These are phyloP conservation scores for Gilbertella persicaria DNA, from an alignment of 371 early-diverging fungal genomes.

Conservation along the genomic window DNA sequence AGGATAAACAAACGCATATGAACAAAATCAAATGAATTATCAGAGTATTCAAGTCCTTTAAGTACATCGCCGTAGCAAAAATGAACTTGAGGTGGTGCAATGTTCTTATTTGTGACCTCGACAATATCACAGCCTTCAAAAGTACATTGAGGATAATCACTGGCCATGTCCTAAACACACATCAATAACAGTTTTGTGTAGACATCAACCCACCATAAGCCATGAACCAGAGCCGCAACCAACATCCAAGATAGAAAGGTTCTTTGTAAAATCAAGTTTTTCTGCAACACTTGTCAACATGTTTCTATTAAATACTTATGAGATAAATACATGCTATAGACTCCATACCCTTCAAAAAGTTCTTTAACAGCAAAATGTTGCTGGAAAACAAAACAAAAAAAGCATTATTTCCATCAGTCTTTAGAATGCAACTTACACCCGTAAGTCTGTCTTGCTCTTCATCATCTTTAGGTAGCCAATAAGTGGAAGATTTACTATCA, in stretches of 20 bases:
- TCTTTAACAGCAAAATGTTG: constrained; percentile 25
- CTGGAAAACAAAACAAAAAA: constrained; percentile 3
- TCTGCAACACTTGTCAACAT: constrained; percentile 1
- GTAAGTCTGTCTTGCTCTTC: constrained; percentile 17
- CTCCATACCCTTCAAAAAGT: constrained; percentile 14
- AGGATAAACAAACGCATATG: constrained; percentile 17
- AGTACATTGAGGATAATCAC: constrained; percentile 13
- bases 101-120: constrained; percentile 6
- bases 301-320: constrained; percentile 1
- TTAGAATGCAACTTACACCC: constrained; percentile 2
- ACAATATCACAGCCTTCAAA: constrained; percentile 22
- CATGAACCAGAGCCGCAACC: constrained; percentile 25
- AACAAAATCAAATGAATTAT: constrained; percentile 26
- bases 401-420: constrained; percentile 25
- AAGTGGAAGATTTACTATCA: constrained; percentile 6
- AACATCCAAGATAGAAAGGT: constrained; percentile 11
- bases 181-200: background rate
- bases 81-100: constrained; percentile 9
- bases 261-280: constrained; percentile 6
- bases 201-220: constrained; percentile 14
- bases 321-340: background rate
- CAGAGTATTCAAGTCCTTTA: constrained; percentile 14
- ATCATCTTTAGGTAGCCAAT: constrained; percentile 28
- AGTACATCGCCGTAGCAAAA: constrained; percentile 16
- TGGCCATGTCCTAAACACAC: constrained; percentile 14